Evolutionary conservation across 345 rosid genomes (phyloP).

Genomic region (Clausena lansium): DNA sequence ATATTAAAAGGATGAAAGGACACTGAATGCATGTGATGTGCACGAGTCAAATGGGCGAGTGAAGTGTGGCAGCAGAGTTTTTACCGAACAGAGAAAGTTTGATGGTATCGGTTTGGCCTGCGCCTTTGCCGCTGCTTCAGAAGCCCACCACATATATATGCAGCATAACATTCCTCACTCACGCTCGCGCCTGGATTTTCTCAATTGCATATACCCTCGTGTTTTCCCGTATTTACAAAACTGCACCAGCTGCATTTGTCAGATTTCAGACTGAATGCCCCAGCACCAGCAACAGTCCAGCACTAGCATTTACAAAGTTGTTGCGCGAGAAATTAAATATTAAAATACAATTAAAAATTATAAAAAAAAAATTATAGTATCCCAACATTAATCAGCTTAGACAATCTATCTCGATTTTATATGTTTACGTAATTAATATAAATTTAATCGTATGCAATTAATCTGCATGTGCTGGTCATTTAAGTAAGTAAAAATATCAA

Average conservation of each 20-base stretch:
- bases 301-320: neutral
- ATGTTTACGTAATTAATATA: too few species aligned
- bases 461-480: too few species aligned
- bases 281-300: neutral
- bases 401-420: too few species aligned
- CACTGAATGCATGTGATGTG: neutral
- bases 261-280: neutral
- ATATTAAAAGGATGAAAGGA: too few species aligned
- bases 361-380: too few species aligned
- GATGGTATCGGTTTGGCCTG: slow-evolving; percentile 15
- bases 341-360: too few species aligned
- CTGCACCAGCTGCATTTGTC: neutral
- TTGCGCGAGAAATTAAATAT: too few species aligned
- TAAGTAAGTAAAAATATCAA: neutral
- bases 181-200: slow-evolving; percentile 13
- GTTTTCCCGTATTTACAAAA: slow-evolving; percentile 6
- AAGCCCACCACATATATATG: slow-evolving; percentile 14
- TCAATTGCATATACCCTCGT: neutral
- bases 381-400: too few species aligned
- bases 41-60: neutral
- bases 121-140: slow-evolving; percentile 32
- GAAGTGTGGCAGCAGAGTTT: fast-evolving
- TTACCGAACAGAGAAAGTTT: neutral
- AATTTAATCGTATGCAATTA: too few species aligned
- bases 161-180: neutral